Conservation (phyloP, 129 eudicot species). For the Flaveria trinervia region DNA sequence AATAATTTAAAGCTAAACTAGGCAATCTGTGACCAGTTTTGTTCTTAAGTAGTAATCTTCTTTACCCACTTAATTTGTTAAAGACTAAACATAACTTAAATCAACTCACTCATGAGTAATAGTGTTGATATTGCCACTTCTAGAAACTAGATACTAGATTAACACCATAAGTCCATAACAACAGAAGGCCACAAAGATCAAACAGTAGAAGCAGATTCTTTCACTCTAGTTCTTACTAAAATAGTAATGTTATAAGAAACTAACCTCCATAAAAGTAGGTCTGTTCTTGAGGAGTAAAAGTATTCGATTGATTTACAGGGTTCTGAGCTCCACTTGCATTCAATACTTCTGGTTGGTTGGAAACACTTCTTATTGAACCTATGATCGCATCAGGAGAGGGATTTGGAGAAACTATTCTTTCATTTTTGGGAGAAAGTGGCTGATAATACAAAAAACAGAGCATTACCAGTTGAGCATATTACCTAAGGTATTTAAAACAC, state of each 20-base stretch:
- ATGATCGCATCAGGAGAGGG: constrained; percentile 64
- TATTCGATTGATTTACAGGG: constrained; percentile 40
- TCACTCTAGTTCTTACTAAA: constrained; percentile 2
- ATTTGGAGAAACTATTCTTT: constrained; percentile 67
- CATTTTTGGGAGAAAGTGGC: constrained; percentile 80
- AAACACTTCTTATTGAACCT: constrained; percentile 52
- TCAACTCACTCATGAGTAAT: background rate
- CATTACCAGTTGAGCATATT: constrained; percentile 20
- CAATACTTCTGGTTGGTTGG: constrained; percentile 50
- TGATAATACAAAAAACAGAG: constrained; percentile 39
- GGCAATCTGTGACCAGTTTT: background rate
- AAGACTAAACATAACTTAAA: background rate
- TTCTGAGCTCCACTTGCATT: constrained; percentile 57
- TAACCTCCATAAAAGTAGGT: constrained; percentile 79
- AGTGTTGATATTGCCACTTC: background rate
- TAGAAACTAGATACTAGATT: background rate
- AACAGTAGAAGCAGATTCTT: background rate
- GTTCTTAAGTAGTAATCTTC: background rate
- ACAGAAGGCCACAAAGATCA: background rate
- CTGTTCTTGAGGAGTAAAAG: constrained; percentile 65
- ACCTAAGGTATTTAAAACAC: constrained; percentile 31
- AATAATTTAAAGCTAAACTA: background rate
- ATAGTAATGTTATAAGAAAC: constrained; percentile 4
- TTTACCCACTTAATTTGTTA: background rate
- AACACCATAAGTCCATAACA: background rate